Conservation (phyloP, 2,329 filamentous ascomycete genomes). For the Pseudogymnoascus sp. region DNA sequence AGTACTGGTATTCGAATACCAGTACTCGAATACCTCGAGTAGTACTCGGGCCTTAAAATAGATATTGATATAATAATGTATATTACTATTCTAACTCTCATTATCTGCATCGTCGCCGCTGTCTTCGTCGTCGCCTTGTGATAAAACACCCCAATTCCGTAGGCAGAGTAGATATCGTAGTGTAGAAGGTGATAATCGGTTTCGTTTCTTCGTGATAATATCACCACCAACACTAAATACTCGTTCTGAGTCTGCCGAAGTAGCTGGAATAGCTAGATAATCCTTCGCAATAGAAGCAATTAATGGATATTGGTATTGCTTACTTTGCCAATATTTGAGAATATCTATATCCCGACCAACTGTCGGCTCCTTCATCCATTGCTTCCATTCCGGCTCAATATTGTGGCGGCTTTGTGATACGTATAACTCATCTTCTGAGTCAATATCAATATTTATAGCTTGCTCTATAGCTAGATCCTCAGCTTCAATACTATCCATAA, state of each 20-base stretch:
- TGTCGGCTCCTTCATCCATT: neutral
- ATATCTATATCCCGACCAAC: neutral
- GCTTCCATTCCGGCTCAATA: neutral
- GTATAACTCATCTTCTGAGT: no score
- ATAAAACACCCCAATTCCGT: neutral
- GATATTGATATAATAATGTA: neutral
- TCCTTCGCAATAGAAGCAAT: neutral
- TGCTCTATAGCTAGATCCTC: no score
- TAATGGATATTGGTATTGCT: neutral
- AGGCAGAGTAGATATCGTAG: neutral
- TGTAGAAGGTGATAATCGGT: neutral
- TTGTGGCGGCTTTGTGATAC: no score
- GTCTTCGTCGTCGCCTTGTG: neutral
- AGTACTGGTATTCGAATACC: neutral
- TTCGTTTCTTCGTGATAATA: constrained; percentile 2
- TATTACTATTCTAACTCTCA: neutral
- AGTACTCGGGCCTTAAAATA: no score
- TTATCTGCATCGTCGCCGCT: neutral
- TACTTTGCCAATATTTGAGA: neutral
- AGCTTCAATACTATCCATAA: no score
- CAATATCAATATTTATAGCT: no score
- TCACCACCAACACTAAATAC: neutral
- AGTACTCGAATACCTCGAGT: neutral
- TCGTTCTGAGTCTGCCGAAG: neutral
- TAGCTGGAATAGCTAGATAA: constrained; percentile 4